A percentile compares a stretch with the other conserved stretches of the same genome.
phyloP scores from a whole-genome alignment of 2,329 filamentous ascomycete genomes.

The Diaporthe capsici region DNA sequence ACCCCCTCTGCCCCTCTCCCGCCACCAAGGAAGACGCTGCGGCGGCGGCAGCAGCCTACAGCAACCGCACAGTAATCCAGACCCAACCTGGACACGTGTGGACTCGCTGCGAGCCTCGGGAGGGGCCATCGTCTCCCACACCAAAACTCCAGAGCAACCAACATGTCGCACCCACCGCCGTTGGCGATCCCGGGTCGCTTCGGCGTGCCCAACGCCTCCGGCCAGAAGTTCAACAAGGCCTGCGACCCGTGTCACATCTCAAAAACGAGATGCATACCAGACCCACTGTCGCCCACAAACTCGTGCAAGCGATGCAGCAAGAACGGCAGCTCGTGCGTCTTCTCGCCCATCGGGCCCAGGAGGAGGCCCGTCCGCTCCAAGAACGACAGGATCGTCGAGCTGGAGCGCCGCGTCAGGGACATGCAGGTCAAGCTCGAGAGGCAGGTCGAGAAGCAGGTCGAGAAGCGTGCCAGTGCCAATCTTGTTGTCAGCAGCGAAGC shows the following conservation, averaged over 20 bases:
- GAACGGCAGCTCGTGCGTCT: conserved; percentile 38
- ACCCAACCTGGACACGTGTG: neutral
- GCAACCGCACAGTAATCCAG: neutral
- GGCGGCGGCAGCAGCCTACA: neutral
- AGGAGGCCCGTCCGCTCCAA: conserved; percentile 38
- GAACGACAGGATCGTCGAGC: conserved; percentile 41
- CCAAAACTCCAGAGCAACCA: neutral
- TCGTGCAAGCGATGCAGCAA: conserved; percentile 40
- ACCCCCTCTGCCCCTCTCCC: conserved; percentile 9
- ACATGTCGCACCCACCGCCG: conserved; percentile 19
- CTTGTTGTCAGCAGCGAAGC: neutral
- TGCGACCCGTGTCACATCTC: conserved; percentile 41
- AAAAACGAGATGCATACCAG: conserved; percentile 39
- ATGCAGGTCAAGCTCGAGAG: conserved; percentile 40
- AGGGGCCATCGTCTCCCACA: neutral
- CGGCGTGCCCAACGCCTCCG: conserved; percentile 13
- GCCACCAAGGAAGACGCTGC: neutral
- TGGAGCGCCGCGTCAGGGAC: conserved; percentile 40
- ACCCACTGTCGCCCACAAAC: conserved; percentile 39
- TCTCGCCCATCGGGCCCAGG: conserved; percentile 40
- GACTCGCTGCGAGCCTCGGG: neutral
- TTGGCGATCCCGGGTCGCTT: conserved; percentile 11
- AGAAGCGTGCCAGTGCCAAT: neutral
- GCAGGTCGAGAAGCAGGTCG: conserved; percentile 31
- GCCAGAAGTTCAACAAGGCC: conserved; percentile 40